Evolutionary conservation across 176 grass and related monocot species (phyloP).

Genomic region (Carex kokanica): DNA sequence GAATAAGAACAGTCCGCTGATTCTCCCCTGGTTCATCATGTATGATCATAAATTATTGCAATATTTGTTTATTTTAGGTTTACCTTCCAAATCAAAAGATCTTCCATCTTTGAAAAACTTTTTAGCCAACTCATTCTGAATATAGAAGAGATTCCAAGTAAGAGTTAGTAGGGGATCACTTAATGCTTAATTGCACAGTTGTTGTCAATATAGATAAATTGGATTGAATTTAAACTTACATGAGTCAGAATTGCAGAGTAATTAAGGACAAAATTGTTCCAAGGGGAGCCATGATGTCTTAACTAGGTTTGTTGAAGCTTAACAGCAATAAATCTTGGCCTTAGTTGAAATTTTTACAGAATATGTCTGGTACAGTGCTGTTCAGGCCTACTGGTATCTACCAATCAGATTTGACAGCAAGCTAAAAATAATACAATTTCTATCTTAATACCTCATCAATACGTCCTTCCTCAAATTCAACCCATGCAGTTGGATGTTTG

Average conservation of each 20-base stretch:
- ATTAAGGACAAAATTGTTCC: background rate
- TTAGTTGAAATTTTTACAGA: too few species aligned
- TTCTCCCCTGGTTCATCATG: background rate
- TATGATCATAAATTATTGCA: background rate
- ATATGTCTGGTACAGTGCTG: background rate
- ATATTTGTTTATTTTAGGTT: conserved; percentile 23
- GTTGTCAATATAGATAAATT: background rate
- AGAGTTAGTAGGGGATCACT: background rate
- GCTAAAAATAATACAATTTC: background rate
- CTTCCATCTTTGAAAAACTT: conserved; percentile 95
- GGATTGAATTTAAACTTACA: background rate
- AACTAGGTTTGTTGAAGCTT: background rate
- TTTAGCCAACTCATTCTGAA: conserved; percentile 64
- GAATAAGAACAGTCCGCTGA: background rate
- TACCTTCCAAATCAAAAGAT: conserved; percentile 89
- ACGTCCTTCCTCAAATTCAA: conserved; percentile 75
- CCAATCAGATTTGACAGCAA: background rate
- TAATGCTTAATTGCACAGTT: background rate
- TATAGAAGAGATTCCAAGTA: background rate
- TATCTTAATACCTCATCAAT: conserved; percentile 73
- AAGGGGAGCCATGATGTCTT: background rate
- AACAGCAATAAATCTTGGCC: background rate
- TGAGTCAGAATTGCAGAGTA: background rate
- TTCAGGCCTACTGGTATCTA: background rate
- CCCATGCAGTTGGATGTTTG: conserved; percentile 86